Conservation (phyloP, 2,329 filamentous ascomycete genomes). For the Hypoxylon sp. region DNA sequence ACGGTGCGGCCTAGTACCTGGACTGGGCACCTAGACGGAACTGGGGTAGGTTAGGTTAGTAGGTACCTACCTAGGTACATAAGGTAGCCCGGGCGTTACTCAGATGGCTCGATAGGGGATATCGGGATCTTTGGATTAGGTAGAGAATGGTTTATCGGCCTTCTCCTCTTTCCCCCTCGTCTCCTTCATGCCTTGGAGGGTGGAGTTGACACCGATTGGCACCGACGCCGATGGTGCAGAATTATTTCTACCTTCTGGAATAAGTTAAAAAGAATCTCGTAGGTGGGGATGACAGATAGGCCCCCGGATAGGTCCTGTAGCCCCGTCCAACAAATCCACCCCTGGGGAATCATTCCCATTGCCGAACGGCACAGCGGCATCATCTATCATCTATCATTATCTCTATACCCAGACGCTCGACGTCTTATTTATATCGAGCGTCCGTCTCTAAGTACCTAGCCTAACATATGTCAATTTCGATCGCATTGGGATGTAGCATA, state of each 20-base stretch:
- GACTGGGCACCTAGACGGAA: slow-evolving; percentile 16
- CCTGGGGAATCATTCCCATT: slow-evolving; percentile 30
- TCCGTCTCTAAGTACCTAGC: no score
- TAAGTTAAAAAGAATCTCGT: slow-evolving; percentile 32
- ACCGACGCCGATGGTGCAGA: slow-evolving; percentile 35
- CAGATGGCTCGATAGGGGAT: slow-evolving; percentile 32
- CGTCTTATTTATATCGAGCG: slow-evolving; percentile 35
- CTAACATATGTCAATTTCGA: slow-evolving; percentile 17
- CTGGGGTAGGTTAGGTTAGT: no score
- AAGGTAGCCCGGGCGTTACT: slow-evolving; percentile 27
- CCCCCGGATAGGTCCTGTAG: slow-evolving; percentile 11
- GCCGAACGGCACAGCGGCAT: slow-evolving; percentile 34
- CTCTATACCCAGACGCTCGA: slow-evolving; percentile 32
- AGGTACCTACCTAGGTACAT: no score
- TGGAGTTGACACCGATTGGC: slow-evolving; percentile 3
- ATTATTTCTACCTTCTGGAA: slow-evolving; percentile 42
- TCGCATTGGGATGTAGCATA: slow-evolving; percentile 30
- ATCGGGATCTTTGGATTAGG: slow-evolving; percentile 25
- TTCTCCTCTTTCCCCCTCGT: slow-evolving; percentile 8
- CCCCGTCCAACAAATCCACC: slow-evolving; percentile 8
- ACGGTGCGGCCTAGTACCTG: neutral
- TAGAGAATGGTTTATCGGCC: slow-evolving; percentile 23
- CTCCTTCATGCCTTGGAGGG: slow-evolving; percentile 15
- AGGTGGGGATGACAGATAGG: slow-evolving; percentile 35
- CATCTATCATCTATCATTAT: slow-evolving; percentile 37